phyloP scores from a whole-genome alignment of 225 moss, liverwort and hornwort genomes.

The Marchantia polymorpha region DNA sequence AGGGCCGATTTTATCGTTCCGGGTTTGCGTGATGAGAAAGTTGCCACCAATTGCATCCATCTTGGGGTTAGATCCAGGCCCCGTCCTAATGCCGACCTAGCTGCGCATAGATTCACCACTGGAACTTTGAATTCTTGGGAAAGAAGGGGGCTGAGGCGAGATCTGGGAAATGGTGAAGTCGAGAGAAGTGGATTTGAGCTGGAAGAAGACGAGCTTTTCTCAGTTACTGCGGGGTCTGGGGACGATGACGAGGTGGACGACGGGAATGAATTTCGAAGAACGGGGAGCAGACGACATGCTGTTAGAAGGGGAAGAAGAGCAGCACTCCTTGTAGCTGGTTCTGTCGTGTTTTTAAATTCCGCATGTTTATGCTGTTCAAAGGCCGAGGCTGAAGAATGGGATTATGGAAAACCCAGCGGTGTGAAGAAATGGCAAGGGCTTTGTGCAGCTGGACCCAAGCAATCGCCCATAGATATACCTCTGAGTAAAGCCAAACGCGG shows the following conservation, averaged over 20 bases:
- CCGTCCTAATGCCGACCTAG: background rate
- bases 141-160: background rate
- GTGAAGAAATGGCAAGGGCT: constrained; percentile 52
- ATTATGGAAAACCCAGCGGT: constrained; percentile 52
- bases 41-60: background rate
- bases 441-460: constrained; percentile 52
- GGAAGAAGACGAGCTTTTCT: background rate
- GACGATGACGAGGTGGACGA: background rate
- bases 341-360: background rate
- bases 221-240: background rate
- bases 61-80: background rate
- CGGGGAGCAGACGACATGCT: background rate
- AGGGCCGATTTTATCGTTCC: background rate
- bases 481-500: constrained; percentile 38
- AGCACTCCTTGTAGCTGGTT: constrained; percentile 4
- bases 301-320: background rate
- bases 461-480: constrained; percentile 67
- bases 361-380: background rate
- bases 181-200: background rate
- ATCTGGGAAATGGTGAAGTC: background rate
- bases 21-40: background rate
- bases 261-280: background rate
- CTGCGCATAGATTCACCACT: background rate
- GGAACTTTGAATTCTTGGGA: background rate
- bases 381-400: constrained; percentile 43